A percentile compares a stretch with the other conserved stretches of the same genome.
Conservation (phyloP, 192 early-diverging fungal genomes). For the Backusella psychrophila region DNA sequence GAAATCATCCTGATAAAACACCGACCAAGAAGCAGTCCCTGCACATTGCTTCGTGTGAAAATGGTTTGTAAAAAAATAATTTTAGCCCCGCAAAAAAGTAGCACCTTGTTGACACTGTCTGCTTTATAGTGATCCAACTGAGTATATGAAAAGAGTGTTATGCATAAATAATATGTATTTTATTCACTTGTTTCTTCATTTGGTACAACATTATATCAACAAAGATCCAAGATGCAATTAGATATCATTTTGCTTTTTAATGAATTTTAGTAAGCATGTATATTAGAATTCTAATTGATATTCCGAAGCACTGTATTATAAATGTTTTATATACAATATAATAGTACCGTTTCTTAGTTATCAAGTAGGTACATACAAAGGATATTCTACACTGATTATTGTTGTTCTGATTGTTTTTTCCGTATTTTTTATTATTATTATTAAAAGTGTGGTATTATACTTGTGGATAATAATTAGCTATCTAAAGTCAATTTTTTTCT, state of each 20-base stretch:
- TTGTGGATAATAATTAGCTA: too few relatives aligned
- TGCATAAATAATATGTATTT: background rate
- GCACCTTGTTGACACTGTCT: background rate
- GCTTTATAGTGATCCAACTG: background rate
- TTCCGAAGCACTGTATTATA: background rate
- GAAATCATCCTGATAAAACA: background rate
- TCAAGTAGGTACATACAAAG: too few relatives aligned
- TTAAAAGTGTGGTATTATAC: too few relatives aligned
- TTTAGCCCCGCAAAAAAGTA: background rate
- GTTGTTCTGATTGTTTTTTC: too few relatives aligned
- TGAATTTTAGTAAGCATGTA: background rate
- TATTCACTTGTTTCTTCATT: background rate
- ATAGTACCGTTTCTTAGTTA: too few relatives aligned
- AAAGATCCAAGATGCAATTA: background rate
- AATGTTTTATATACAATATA: too few relatives aligned
- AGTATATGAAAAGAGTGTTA: background rate
- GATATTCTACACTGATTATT: too few relatives aligned
- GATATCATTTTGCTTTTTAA: background rate
- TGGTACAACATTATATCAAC: background rate
- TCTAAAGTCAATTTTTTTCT: too few relatives aligned
- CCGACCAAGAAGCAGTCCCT: background rate
- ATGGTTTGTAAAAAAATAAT: background rate
- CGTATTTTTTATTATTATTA: too few relatives aligned
- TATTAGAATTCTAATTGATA: background rate
- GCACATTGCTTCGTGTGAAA: background rate